A percentile compares a stretch with the other conserved stretches of the same genome.
Evolutionary conservation across 106 monocot genomes (phyloP).

Genomic region (Dactylorhiza incarnata): DNA sequence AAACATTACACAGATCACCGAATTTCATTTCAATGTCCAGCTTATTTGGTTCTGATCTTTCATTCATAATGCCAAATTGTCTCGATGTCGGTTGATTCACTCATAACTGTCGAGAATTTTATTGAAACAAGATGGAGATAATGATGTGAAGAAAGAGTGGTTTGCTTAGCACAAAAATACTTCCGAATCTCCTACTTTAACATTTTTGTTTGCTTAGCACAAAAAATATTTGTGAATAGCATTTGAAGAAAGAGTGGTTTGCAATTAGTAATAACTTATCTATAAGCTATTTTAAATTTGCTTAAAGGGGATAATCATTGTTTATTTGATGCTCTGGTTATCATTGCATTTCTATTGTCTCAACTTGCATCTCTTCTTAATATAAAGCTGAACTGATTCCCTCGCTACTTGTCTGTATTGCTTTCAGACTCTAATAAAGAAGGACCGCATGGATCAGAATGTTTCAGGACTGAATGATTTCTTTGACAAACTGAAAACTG

Average conservation of each 20-base stretch:
- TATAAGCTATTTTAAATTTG: too few species aligned
- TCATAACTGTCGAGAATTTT: conserved; percentile 33
- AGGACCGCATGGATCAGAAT: conserved; percentile 68
- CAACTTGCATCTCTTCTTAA: not conserved
- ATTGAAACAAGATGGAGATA: too few species aligned
- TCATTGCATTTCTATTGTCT: not conserved
- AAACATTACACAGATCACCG: conserved; percentile 87
- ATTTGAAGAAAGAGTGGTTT: too few species aligned
- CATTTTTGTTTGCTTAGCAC: too few species aligned
- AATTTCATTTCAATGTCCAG: conserved; percentile 66
- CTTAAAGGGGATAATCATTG: too few species aligned
- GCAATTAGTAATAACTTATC: too few species aligned
- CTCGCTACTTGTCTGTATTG: not conserved
- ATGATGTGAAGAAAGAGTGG: too few species aligned
- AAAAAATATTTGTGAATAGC: too few species aligned
- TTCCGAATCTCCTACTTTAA: too few species aligned
- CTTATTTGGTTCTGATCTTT: conserved; percentile 56
- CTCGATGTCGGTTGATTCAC: conserved; percentile 49
- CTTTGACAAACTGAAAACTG: conserved; percentile 40
- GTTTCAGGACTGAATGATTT: conserved; percentile 57
- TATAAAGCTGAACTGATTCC: not conserved
- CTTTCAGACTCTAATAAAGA: conserved; percentile 82
- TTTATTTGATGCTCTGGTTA: not conserved
- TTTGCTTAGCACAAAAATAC: too few species aligned
- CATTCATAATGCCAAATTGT: conserved; percentile 14